Conservation (phyloP, 805 yeast genomes). For the Kuraishia floccosa region DNA sequence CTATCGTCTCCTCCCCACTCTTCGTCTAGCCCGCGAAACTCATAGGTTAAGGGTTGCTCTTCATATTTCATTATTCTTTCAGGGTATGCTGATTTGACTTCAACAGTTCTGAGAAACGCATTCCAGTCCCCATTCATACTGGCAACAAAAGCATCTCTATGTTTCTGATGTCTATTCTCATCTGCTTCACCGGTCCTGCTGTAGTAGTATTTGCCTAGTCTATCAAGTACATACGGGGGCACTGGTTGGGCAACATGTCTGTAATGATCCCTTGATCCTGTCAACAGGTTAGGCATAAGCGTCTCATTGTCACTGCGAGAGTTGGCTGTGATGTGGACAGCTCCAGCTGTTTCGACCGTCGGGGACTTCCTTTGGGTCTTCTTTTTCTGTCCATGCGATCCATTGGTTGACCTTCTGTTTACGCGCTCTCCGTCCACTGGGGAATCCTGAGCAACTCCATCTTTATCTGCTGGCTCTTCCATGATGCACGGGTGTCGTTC, state of each 20-base stretch:
- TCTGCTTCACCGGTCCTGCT: no score
- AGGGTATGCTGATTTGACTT: slow-evolving; percentile 15
- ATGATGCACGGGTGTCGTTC: no score
- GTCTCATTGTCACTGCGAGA: no score
- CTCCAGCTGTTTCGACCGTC: no score
- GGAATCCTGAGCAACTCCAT: no score
- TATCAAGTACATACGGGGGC: slow-evolving; percentile 60
- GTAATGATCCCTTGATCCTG: slow-evolving; percentile 7
- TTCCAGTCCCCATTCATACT: slow-evolving; percentile 10
- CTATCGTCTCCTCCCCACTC: slow-evolving; percentile 69
- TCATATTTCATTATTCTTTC: slow-evolving; percentile 15
- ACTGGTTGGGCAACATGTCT: slow-evolving; percentile 19
- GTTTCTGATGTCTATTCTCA: slow-evolving; percentile 9
- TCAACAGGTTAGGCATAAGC: slow-evolving; percentile 3
- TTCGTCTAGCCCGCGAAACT: slow-evolving; percentile 28
- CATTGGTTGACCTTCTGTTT: no score
- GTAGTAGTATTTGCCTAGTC: slow-evolving; percentile 29
- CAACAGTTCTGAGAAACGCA: slow-evolving; percentile 9
- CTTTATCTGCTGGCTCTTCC: no score
- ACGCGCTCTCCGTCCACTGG: no score
- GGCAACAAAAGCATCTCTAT: slow-evolving; percentile 11
- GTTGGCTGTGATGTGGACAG: no score
- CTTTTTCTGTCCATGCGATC: no score
- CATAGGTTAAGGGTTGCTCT: slow-evolving; percentile 10
- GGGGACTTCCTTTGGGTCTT: no score